Evolutionary conservation across 2,329 filamentous ascomycete species (phyloP).

Genomic region (Claviceps fusiformis): DNA sequence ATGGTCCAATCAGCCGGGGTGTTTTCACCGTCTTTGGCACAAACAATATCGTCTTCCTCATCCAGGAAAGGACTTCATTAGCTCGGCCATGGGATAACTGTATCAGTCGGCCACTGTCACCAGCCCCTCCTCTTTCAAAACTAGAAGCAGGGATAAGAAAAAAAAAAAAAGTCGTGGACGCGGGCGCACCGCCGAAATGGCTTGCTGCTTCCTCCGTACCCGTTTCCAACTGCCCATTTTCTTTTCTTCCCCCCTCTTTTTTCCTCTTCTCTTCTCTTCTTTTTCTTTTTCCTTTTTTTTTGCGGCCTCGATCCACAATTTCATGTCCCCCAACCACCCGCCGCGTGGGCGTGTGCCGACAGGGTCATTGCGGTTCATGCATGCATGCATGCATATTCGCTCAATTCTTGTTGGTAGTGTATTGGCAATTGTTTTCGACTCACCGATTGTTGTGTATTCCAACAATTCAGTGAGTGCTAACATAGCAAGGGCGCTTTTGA

Average conservation of each 20-base stretch:
- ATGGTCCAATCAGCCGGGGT: slow-evolving; percentile 12
- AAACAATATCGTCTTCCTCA: slow-evolving; percentile 2
- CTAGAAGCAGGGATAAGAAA: neutral
- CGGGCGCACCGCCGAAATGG: neutral
- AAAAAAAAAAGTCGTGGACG: neutral
- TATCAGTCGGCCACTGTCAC: slow-evolving; percentile 5
- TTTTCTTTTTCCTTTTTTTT: neutral
- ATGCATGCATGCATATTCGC: slow-evolving; percentile 5
- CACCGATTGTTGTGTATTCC: slow-evolving; percentile 4
- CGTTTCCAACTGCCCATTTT: neutral
- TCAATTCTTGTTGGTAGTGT: neutral
- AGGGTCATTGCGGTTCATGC: slow-evolving; percentile 6
- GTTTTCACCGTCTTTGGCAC: slow-evolving; percentile 11
- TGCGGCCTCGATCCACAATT: slow-evolving; percentile 1
- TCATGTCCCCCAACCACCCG: slow-evolving; percentile 1
- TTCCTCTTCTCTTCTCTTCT: neutral
- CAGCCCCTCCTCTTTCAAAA: slow-evolving; percentile 2
- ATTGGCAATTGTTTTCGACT: neutral
- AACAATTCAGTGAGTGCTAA: neutral
- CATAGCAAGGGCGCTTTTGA: neutral
- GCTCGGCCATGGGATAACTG: slow-evolving; percentile 7
- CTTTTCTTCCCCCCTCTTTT: neutral
- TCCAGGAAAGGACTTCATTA: neutral
- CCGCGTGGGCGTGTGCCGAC: slow-evolving; percentile 2
- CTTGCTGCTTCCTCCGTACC: neutral